Percentiles rank a stretch among this genome's conserved stretches.
phyloP scores from a whole-genome alignment of 208 protist species.

The Phytomonas sp. region DNA sequence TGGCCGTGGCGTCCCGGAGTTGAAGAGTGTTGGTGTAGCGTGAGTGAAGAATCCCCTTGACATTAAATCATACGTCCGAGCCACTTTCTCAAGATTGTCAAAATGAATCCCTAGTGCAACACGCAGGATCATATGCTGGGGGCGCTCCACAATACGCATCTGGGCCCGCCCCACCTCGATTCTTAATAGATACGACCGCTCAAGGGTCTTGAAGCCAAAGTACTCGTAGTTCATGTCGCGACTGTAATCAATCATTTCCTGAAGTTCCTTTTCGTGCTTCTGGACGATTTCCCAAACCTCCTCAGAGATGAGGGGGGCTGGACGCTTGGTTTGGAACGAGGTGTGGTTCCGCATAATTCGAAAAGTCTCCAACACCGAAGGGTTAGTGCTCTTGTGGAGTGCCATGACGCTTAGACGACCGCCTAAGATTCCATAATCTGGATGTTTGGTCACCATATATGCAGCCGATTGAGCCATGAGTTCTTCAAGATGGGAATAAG shows the following conservation, averaged over 20 bases:
- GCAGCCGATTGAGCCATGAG: constrained; percentile 95
- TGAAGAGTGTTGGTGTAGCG: constrained; percentile 98
- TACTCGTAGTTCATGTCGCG: constrained; percentile 97
- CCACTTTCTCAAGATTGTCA: constrained; percentile 85
- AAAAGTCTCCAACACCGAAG: constrained; percentile 87
- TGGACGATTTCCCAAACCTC: constrained; percentile 88
- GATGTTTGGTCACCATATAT: constrained; percentile 94
- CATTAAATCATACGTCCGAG: constrained; percentile 96
- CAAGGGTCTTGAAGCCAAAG: constrained; percentile 99
- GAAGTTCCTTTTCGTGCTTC: constrained; percentile 71
- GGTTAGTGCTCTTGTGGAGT: constrained; percentile 95
- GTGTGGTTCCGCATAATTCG: constrained; percentile 89
- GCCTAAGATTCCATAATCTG: constrained; percentile 96
- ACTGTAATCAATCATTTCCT: constrained; percentile 91
- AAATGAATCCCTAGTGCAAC: constrained; percentile 97
- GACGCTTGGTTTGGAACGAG: constrained; percentile 55
- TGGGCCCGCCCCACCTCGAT: constrained; percentile 59
- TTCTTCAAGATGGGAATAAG: constrained; percentile 90
- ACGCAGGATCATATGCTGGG: constrained; percentile 99
- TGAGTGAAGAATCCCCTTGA: constrained; percentile 95
- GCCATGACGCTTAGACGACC: constrained; percentile 95
- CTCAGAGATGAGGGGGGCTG: constrained; percentile 91
- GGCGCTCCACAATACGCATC: constrained; percentile 93
- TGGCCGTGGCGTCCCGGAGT: constrained; percentile 93
- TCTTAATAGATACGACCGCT: constrained; percentile 97